Conservation (phyloP, 2,329 filamentous ascomycete genomes). For the Thelonectria discophora region DNA sequence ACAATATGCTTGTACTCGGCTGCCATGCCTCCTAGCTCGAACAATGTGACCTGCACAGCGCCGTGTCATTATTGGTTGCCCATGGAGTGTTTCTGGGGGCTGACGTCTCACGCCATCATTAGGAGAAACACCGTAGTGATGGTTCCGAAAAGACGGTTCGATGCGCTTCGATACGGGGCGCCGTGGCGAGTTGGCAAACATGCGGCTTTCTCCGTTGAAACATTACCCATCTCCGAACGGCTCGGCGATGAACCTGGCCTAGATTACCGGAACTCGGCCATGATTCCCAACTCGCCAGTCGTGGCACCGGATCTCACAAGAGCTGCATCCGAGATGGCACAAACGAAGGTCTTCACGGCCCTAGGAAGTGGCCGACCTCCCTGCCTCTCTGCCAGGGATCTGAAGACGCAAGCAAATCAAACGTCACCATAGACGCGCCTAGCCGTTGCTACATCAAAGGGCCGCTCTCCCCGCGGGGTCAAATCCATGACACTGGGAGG, state of each 20-base stretch:
- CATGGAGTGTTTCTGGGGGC: background rate
- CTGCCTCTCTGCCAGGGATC: background rate
- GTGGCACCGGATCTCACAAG: slow-evolving; percentile 10
- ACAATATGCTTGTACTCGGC: background rate
- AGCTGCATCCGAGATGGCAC: slow-evolving; percentile 13
- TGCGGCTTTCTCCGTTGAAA: background rate
- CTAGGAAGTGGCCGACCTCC: background rate
- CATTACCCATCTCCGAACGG: slow-evolving; percentile 6
- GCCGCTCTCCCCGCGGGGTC: slow-evolving; percentile 2
- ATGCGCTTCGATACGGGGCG: background rate
- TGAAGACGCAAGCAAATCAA: background rate
- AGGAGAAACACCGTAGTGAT: background rate
- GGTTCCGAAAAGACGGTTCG: background rate
- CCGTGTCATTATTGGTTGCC: background rate
- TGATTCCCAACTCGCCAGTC: slow-evolving; percentile 18
- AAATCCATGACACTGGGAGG: slow-evolving; percentile 18
- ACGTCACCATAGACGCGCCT: slow-evolving; percentile 1
- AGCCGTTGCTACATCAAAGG: slow-evolving; percentile 8
- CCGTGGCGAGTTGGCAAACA: background rate
- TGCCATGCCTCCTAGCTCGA: background rate
- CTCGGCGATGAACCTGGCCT: slow-evolving; percentile 7
- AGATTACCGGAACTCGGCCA: slow-evolving; percentile 11
- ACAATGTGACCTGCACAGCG: background rate
- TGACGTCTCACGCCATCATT: background rate
- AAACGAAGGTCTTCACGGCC: background rate